Conservation (phyloP, 164 flowering plant species). For the Chimonanthus salicifolius region DNA sequence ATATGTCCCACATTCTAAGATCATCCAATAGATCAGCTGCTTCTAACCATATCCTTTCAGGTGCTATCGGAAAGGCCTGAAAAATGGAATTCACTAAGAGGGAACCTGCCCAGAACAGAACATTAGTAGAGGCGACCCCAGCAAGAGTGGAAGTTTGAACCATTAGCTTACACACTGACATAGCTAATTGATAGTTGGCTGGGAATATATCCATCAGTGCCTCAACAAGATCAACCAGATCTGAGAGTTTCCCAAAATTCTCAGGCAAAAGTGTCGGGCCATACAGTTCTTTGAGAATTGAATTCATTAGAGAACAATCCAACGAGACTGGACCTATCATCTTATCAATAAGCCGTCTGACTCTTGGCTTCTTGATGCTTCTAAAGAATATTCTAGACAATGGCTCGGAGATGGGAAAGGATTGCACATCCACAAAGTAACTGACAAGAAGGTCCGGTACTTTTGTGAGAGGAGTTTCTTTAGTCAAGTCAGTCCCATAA, state of each 20-base stretch:
- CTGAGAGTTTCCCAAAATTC: slow-evolving; percentile 28
- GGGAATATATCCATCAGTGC: slow-evolving; percentile 53
- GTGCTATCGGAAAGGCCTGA: slow-evolving; percentile 61
- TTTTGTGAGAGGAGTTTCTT: slow-evolving; percentile 17
- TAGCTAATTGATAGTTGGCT: slow-evolving; percentile 54
- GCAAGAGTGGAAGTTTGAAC: slow-evolving; percentile 8
- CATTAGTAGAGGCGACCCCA: slow-evolving; percentile 23
- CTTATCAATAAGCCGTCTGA: slow-evolving; percentile 44
- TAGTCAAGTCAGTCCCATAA: slow-evolving; percentile 17
- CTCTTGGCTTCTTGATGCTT: slow-evolving; percentile 46
- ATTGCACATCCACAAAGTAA: slow-evolving; percentile 33
- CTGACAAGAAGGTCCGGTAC: slow-evolving; percentile 29
- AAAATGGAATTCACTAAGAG: slow-evolving; percentile 50
- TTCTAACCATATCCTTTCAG: slow-evolving; percentile 69
- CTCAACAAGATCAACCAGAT: slow-evolving; percentile 72
- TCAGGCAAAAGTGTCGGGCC: slow-evolving; percentile 71
- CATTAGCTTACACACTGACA: slow-evolving; percentile 44
- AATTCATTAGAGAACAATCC: slow-evolving; percentile 45
- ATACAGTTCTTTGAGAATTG: slow-evolving; percentile 58
- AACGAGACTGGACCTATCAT: slow-evolving; percentile 50
- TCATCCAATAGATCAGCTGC: slow-evolving; percentile 42
- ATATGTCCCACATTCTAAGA: slow-evolving; percentile 28
- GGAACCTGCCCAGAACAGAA: slow-evolving; percentile 64
- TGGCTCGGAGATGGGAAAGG: slow-evolving; percentile 27
- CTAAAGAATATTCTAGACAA: slow-evolving; percentile 53